Percentiles rank a stretch among this genome's conserved stretches.
Conservation (phyloP, 768 basidiomycete species). For the Dacryopinax primogenitus region DNA sequence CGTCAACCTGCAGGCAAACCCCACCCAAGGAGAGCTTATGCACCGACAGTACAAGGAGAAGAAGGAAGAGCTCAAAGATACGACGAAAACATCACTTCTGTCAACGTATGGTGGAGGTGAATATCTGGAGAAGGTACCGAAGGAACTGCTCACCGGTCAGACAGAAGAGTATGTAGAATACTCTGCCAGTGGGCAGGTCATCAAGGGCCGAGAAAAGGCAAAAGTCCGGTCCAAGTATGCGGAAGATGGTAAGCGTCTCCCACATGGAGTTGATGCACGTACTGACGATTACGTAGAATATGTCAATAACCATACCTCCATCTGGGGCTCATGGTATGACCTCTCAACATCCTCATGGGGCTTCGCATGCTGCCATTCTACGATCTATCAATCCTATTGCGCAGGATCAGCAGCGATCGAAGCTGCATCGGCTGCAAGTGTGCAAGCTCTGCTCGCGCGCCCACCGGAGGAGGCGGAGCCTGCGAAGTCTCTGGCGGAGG, state of each 20-base stretch:
- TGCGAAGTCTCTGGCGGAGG: slow-evolving; percentile 16
- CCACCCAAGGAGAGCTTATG: slow-evolving; percentile 85
- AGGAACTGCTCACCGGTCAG: slow-evolving; percentile 86
- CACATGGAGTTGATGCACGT: slow-evolving; percentile 7
- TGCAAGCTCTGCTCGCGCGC: slow-evolving; percentile 45
- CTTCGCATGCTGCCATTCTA: slow-evolving; percentile 87
- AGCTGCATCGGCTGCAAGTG: slow-evolving; percentile 62
- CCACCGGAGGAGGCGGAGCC: slow-evolving; percentile 10
- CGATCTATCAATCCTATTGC: slow-evolving; percentile 77
- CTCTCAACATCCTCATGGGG: slow-evolving; percentile 65
- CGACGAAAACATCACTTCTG: slow-evolving; percentile 77
- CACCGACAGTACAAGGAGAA: slow-evolving; percentile 85
- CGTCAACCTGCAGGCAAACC: slow-evolving; percentile 89
- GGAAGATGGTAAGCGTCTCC: slow-evolving; percentile 66
- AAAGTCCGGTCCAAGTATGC: slow-evolving; percentile 86
- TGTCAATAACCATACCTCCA: slow-evolving; percentile 81
- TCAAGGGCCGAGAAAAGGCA: slow-evolving; percentile 82
- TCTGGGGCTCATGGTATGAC: slow-evolving; percentile 98
- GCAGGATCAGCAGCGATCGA: slow-evolving; percentile 74
- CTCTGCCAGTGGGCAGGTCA: slow-evolving; percentile 75
- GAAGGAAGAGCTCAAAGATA: slow-evolving; percentile 83
- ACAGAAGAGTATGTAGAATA: slow-evolving; percentile 98
- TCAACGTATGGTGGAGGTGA: slow-evolving; percentile 89
- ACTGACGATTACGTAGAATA: slow-evolving; percentile 41
- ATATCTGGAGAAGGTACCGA: slow-evolving; percentile 79